Percentiles rank a stretch among this genome's conserved stretches.
Conservation (phyloP, 2,329 filamentous ascomycete species). For the Colletotrichum sp. region DNA sequence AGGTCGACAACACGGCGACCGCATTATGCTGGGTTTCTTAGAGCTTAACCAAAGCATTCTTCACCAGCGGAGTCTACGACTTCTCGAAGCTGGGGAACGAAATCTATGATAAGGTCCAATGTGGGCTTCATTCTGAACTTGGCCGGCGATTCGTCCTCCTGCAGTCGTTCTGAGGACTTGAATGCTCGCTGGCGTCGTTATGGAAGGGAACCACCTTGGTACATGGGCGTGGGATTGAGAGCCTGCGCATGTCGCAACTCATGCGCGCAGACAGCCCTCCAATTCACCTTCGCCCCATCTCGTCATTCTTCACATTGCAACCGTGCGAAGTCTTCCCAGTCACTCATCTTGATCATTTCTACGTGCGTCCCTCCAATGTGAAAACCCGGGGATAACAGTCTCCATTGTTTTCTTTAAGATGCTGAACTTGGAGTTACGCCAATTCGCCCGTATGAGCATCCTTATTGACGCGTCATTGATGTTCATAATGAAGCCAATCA, state of each 20-base stretch:
- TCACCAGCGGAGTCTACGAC: not conserved
- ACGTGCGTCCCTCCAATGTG: not conserved
- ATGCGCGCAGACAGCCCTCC: accelerated
- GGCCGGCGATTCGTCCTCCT: no score
- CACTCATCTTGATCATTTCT: no score
- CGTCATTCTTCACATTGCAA: no score
- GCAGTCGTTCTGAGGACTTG: no score
- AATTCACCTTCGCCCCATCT: no score
- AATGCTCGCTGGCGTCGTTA: no score
- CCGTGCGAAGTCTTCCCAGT: no score
- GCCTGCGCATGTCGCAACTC: no score
- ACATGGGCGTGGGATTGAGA: no score
- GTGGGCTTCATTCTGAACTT: not conserved
- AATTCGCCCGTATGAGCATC: not conserved
- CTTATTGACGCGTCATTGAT: not conserved
- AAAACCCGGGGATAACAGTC: not conserved
- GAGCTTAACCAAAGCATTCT: not conserved
- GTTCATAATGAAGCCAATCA: not conserved
- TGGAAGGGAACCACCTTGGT: no score
- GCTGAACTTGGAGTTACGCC: not conserved
- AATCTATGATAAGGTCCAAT: no score
- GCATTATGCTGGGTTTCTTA: not conserved
- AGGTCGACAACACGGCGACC: no score
- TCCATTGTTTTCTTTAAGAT: not conserved
- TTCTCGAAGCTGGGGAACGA: not conserved